Evolutionary conservation across 2,329 filamentous ascomycete species (phyloP).

Genomic region (Ophiosphaerella korrae): DNA sequence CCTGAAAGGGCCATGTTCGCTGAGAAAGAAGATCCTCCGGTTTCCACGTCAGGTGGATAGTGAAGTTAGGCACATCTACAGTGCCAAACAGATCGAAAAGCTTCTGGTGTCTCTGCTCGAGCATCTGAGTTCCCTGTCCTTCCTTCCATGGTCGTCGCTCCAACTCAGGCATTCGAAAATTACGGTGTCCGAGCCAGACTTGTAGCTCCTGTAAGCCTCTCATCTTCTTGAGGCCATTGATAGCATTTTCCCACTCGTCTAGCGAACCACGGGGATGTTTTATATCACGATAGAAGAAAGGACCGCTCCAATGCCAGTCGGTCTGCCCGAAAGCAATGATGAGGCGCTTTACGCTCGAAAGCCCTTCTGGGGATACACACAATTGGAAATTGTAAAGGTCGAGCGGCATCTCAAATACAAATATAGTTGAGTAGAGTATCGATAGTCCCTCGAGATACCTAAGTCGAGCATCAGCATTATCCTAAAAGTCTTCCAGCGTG

Average conservation of each 20-base stretch:
- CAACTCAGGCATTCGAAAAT: conserved; percentile 4
- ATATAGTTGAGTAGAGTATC: conserved; percentile 14
- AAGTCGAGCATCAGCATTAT: not conserved
- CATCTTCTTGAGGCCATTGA: conserved; percentile 9
- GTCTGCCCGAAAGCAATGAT: conserved; percentile 10
- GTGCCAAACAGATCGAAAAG: conserved; percentile 11
- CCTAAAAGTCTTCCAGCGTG: conserved; percentile 3
- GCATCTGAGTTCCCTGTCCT: conserved; percentile 2
- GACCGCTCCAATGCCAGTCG: conserved; percentile 3
- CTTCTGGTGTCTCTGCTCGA: conserved; percentile 12
- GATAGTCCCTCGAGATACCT: conserved; percentile 10
- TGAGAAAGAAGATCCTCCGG: conserved; percentile 12
- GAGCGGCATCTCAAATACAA: conserved; percentile 10
- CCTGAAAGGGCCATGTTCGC: conserved; percentile 8
- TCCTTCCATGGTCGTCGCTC: conserved; percentile 11
- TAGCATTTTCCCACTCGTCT: conserved; percentile 5
- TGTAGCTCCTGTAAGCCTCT: conserved; percentile 8
- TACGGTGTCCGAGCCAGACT: conserved; percentile 6
- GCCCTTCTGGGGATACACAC: conserved; percentile 9
- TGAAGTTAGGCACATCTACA: conserved; percentile 9
- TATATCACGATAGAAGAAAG: conserved; percentile 1
- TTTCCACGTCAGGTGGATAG: conserved; percentile 9
- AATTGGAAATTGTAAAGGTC: conserved; percentile 12
- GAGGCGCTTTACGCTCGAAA: conserved; percentile 7
- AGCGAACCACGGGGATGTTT: not conserved